Evolutionary conservation across 2,329 filamentous ascomycete genomes (phyloP), one percentile per base, ranked within the genome.

Genomic region (Uncinocarpus reesii): DNA sequence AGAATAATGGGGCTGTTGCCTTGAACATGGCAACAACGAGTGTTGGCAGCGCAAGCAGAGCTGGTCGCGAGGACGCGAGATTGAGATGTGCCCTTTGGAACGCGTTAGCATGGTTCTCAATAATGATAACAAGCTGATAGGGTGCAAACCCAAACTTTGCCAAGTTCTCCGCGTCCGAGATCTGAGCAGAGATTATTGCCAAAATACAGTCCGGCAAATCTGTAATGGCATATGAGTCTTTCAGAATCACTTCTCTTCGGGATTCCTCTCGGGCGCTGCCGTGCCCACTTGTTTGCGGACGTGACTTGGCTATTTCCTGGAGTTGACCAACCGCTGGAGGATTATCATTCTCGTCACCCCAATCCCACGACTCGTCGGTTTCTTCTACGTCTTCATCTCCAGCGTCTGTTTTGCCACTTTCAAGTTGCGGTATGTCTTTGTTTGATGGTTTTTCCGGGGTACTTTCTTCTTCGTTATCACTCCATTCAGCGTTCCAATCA

Each of bases 141-240:
- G n/a, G 18, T 48, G 62, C 64, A 59, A 62, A 69, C 63, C 60
- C 53, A 50, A 62, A 60, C 23, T 63, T 57, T 24, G 58, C 57
- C 37, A 73, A 60, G 32, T 60, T 54, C 40, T 67, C 59, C 6
- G 66, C 64, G 53, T 74, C 71, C 10, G 56, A 51, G 29, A 73
- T 57, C 46, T 73, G 67, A 36, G 60, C 62, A 34, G 56, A 56
- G 43, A 74, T 62, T 35, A 72, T 62, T 2, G 58, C 56, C n/a
- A 72, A 53, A 10, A 96, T 80, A 3, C 81, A 78, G 52, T 87
- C 82, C 0, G 92, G 90, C 63, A 95, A 83, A 2, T 84, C 84
- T 0, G 90, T 95, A 44, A 95, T 84, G 50, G 81, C 85, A 64
- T 95, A 98, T 1, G 77, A 84, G 66, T 98, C 92, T 52, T 76